Evolutionary conservation across 2,329 filamentous ascomycete genomes (phyloP).

Genomic region (Penicillium hesseltinei): DNA sequence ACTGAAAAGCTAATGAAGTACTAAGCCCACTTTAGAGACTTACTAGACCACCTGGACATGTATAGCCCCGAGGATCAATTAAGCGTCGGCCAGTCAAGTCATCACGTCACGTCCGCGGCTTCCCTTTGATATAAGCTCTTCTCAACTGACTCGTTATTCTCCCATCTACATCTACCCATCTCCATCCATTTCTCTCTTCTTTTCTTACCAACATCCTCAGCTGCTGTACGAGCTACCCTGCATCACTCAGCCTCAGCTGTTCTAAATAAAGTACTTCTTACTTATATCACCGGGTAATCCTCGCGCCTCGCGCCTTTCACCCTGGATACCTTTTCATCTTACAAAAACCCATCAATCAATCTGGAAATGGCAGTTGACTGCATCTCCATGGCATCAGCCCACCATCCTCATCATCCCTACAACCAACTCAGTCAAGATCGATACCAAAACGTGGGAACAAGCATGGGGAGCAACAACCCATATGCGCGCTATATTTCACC

Average conservation of each 20-base stretch:
- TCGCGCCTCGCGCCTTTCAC: background rate
- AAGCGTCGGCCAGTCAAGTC: slow-evolving; percentile 16
- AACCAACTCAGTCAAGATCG: slow-evolving; percentile 14
- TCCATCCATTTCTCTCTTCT: background rate
- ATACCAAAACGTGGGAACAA: slow-evolving; percentile 4
- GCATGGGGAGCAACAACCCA: slow-evolving; percentile 24
- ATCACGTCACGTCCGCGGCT: slow-evolving; percentile 20
- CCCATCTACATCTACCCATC: background rate
- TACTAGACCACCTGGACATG: too few relatives aligned
- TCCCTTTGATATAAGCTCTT: slow-evolving; percentile 2
- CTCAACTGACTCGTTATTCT: background rate
- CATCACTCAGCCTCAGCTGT: slow-evolving; percentile 11
- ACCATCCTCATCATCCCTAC: slow-evolving; percentile 23
- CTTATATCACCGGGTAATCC: slow-evolving; percentile 11
- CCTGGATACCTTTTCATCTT: background rate
- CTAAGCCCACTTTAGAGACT: background rate
- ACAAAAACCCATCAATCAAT: background rate
- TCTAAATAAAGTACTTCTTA: slow-evolving; percentile 6
- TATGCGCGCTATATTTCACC: slow-evolving; percentile 30
- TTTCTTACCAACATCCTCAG: background rate
- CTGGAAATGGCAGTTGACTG: slow-evolving; percentile 20
- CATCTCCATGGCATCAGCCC: slow-evolving; percentile 23
- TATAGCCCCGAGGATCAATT: background rate
- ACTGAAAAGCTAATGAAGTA: background rate
- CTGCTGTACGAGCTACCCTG: slow-evolving; percentile 12